Evolutionary conservation across 768 basidiomycete genomes (phyloP).

Genomic region (Boletus edulis): DNA sequence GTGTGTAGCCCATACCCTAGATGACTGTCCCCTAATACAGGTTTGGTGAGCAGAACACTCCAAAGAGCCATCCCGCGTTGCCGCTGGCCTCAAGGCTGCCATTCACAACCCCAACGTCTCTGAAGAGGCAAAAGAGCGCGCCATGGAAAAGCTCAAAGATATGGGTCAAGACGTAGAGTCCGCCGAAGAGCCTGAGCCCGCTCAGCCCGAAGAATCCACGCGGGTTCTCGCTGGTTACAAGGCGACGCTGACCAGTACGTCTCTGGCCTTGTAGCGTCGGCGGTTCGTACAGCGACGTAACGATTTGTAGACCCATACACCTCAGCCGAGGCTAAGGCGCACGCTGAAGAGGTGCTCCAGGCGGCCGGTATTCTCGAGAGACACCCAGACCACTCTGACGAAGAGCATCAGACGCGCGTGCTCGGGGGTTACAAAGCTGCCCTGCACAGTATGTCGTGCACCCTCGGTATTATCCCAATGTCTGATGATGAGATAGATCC

Average conservation of each 20-base stretch:
- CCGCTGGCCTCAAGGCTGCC: conserved; percentile 57
- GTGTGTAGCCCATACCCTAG: background rate
- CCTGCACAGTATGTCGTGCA: conserved; percentile 39
- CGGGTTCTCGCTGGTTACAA: conserved; percentile 47
- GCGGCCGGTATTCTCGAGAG: conserved; percentile 40
- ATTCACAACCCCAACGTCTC: conserved; percentile 58
- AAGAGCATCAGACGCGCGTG: conserved; percentile 45
- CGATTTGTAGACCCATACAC: conserved; percentile 37
- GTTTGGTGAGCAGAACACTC: conserved; percentile 17
- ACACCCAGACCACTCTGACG: conserved; percentile 28
- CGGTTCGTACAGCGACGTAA: too few relatives aligned
- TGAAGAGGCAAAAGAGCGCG: conserved; percentile 50
- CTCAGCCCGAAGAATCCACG: conserved; percentile 1
- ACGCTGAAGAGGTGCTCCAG: conserved; percentile 52
- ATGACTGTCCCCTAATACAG: background rate
- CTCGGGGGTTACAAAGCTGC: conserved; percentile 58
- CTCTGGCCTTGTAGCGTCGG: too few relatives aligned
- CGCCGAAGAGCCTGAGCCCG: background rate
- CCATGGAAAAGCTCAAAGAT: conserved; percentile 42
- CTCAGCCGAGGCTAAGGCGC: conserved; percentile 49
- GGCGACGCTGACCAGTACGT: conserved; percentile 45
- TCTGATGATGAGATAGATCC: conserved; percentile 34
- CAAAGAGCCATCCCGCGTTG: conserved; percentile 47
- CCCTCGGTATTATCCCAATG: too few relatives aligned
- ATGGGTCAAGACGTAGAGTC: conserved; percentile 29